Evolutionary conservation across 73 alveolate species (phyloP).

Genomic region (Symbiodinium pilosum): DNA sequence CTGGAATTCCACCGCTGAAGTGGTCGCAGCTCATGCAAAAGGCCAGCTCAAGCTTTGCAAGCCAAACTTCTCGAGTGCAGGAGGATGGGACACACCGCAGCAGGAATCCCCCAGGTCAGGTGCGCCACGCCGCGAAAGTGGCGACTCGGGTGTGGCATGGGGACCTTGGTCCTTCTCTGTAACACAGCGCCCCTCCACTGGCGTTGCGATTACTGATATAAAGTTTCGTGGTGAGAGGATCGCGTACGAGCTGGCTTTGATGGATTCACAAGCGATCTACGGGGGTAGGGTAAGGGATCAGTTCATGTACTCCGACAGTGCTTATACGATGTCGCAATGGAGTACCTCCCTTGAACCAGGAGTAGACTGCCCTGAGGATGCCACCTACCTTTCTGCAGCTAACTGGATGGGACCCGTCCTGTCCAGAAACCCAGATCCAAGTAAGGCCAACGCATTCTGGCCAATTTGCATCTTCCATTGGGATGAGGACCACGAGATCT

Average conservation of each 20-base stretch:
- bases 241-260: background rate
- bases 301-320: constrained; percentile 85
- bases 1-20: background rate
- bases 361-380: constrained; percentile 51
- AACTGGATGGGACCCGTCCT: constrained; percentile 81
- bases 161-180: constrained; percentile 81
- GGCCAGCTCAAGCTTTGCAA: constrained; percentile 46
- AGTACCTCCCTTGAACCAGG: constrained; percentile 82
- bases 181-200: constrained; percentile 85
- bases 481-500: constrained; percentile 85
- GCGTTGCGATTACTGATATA: constrained; percentile 70
- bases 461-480: constrained; percentile 82
- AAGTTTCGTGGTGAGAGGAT: constrained; percentile 72
- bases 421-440: constrained; percentile 26
- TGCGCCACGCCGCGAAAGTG: constrained; percentile 5
- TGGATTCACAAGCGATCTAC: constrained; percentile 55
- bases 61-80: background rate
- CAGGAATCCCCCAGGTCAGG: background rate
- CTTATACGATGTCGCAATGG: constrained; percentile 91
- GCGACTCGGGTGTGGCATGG: constrained; percentile 29
- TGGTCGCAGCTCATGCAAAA: constrained; percentile 12
- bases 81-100: constrained; percentile 69
- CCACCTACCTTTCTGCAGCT: constrained; percentile 42
- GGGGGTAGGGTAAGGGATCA: constrained; percentile 56
- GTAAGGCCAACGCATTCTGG: constrained; percentile 31